A percentile compares a stretch with the other conserved stretches of the same genome.
These are phyloP conservation scores for Acanthamoeba royreba DNA, from an alignment of 208 protist species.

Conservation along the genomic window DNA sequence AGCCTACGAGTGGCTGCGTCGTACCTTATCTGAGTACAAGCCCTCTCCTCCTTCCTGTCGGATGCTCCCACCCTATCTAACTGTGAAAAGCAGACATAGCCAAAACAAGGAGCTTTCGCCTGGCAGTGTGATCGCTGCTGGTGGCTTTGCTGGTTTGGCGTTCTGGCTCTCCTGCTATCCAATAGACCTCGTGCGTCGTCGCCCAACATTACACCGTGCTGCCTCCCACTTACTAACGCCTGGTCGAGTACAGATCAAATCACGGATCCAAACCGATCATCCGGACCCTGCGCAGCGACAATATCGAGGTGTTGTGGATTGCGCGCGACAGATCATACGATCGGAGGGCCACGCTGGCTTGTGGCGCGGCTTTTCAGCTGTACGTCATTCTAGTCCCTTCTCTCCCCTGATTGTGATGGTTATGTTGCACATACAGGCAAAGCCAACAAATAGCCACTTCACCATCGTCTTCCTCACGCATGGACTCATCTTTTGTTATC, in stretches of 20 bases:
- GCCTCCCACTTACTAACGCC: too few species aligned
- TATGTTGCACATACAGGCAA: too few species aligned
- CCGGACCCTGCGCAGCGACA: neutral
- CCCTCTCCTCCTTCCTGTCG: too few species aligned
- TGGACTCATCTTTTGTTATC: too few species aligned
- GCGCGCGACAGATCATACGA: neutral
- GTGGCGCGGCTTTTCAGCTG: conserved; percentile 40
- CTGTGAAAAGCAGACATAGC: neutral
- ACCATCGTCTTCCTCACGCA: too few species aligned
- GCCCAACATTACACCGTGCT: neutral
- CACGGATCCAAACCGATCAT: neutral
- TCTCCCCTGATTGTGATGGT: neutral
- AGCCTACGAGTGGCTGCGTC: conserved; percentile 3
- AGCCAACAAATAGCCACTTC: too few species aligned
- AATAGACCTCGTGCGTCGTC: neutral
- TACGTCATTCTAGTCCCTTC: neutral
- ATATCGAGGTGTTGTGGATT: conserved; percentile 20
- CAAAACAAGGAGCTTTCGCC: neutral
- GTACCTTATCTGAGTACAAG: too few species aligned
- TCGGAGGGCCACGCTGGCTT: neutral
- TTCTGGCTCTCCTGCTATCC: conserved; percentile 42
- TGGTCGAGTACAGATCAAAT: conserved; percentile 33
- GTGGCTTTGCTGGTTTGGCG: neutral
- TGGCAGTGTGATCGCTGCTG: neutral
- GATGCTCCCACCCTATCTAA: neutral